Conservation (phyloP, 345 rosid species). For the Arabidopsis thaliana region TAIR10.1 NC_003071.7:19159001-19159500, state of each 20-base stretch:
- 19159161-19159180: conserved; percentile 19
- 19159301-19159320: conserved; percentile 36
- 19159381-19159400: neutral
- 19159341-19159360: conserved; percentile 21
- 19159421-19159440: conserved; percentile 3
- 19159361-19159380: neutral
- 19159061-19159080: neutral
- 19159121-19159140: neutral
- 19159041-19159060: neutral
- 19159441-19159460: neutral
- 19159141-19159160: conserved; percentile 18
- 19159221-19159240: conserved; percentile 25
- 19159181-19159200: conserved; percentile 32
- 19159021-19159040: neutral
- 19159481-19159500: neutral
- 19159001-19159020: neutral
- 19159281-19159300: conserved; percentile 39
- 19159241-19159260: conserved; percentile 41
- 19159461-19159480: neutral
- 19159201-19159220: conserved; percentile 25
- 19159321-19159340: conserved; percentile 23
- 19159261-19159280: conserved; percentile 38
- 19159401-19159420: conserved; percentile 18
- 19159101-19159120: neutral
- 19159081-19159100: conserved; percentile 5